Conservation (phyloP, 331 rosid genomes). For the Rhamnella rubrinervis region DNA sequence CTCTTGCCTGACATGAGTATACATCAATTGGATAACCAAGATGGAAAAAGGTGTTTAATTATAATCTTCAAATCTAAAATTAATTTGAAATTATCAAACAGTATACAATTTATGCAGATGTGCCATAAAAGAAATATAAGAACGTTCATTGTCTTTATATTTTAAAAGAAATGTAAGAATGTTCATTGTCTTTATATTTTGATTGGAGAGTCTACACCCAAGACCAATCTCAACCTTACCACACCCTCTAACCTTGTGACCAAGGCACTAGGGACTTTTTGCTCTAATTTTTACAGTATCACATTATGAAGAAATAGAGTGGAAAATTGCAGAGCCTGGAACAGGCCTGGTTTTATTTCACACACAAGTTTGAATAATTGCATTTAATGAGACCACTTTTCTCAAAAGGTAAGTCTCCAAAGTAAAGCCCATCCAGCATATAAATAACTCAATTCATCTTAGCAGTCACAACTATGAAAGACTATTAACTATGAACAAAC, state of each 20-base stretch:
- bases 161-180: not conserved
- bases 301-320: not conserved
- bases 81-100: not conserved
- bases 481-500: conserved; percentile 6
- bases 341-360: not conserved
- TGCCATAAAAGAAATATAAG: not conserved
- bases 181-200: no score
- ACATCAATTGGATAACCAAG: not conserved
- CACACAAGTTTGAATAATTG: not conserved
- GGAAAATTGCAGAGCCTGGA: not conserved
- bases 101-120: not conserved
- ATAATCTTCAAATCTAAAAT: not conserved
- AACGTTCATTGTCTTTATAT: not conserved
- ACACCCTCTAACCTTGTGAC: not conserved
- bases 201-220: not conserved
- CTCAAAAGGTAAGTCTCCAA: no score
- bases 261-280: not conserved
- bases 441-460: not conserved
- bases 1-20: not conserved
- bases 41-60: not conserved
- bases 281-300: not conserved
- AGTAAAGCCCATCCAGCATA: not conserved
- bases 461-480: not conserved
- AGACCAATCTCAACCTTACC: not conserved
- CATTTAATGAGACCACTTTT: no score